A percentile compares a stretch with the other conserved stretches of the same genome.
phyloP scores from a whole-genome alignment of 495 filamentous ascomycete genomes.

The Podospora pseudocomata region DNA sequence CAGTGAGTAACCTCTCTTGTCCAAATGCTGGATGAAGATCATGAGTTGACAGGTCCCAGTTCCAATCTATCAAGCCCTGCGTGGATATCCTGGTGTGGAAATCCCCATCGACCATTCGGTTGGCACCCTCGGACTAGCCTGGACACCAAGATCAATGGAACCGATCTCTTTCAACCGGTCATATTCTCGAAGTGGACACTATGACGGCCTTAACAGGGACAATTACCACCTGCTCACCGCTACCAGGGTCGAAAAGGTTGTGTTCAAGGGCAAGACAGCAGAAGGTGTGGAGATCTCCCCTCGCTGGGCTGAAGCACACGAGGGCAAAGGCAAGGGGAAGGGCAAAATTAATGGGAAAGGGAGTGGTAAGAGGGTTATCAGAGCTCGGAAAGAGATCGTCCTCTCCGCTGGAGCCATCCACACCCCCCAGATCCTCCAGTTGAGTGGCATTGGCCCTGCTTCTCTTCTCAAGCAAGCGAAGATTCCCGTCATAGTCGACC shows the following conservation, averaged over 20 bases:
- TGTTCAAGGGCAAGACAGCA: conserved; percentile 26
- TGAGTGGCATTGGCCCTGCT: conserved; percentile 48
- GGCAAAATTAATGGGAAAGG: not conserved
- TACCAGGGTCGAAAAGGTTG: conserved; percentile 28
- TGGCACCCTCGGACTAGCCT: conserved; percentile 1
- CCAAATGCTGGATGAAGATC: not conserved
- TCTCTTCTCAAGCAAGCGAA: conserved; percentile 36
- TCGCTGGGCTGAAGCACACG: not conserved
- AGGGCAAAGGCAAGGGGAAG: not conserved
- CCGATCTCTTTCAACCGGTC: conserved; percentile 32
- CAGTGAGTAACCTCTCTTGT: not conserved
- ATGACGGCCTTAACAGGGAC: conserved; percentile 17
- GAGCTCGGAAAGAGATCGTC: conserved; percentile 49
- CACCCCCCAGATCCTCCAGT: conserved; percentile 51
- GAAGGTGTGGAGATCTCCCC: conserved; percentile 10
- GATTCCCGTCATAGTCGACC: conserved; percentile 41
- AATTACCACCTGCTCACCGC: conserved; percentile 17
- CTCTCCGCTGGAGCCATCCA: conserved; percentile 52
- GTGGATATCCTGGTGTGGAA: not conserved
- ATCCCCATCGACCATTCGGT: not conserved
- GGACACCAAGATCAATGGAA: conserved; percentile 17
- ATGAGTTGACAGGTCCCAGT: not conserved
- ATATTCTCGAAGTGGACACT: conserved; percentile 37
- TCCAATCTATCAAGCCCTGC: not conserved
- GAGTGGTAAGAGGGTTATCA: not conserved